Evolutionary conservation across 208 protist species (phyloP), one percentile per base, ranked within the genome.

Genomic region (Trypanosoma congolense): DNA sequence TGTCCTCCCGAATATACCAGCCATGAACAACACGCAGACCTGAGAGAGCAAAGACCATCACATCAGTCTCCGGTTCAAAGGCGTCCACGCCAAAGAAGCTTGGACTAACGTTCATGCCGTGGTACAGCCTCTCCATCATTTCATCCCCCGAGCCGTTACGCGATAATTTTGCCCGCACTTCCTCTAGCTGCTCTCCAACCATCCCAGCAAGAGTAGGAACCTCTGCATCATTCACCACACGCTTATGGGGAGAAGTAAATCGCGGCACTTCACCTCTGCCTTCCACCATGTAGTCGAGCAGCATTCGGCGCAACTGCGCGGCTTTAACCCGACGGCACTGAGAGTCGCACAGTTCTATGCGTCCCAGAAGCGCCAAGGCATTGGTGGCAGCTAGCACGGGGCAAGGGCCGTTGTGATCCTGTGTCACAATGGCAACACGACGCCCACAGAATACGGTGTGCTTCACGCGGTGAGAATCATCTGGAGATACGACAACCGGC

Each of bases 21-120:
- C 66, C 71, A 47, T 83, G 67, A 46, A 83, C 41, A 38, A 83
- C 48, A 36, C 67, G 66, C n/a, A 79, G 10, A 9, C 71, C 76
- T 36, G 49, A 51, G 18, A 73, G 47, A 4, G 76, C 51, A 53
- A 83, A 83, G 10, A 83, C 33, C 1, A 73, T 24, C 10, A 70
- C 54, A 29, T 72, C 59, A 26, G 54, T 51, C 30, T 83, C 76
- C 18, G 50, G 56, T n/a, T 49, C 62, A 68, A 83, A 83, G 22
- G 26, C 66, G 41, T 79, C 71, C 16, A 60, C 30, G 26, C 16
- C 35, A 25, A 54, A 65, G 52, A 83, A 83, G 36, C 77, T 76
- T 22, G 71, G 70, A 21, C 69, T 66, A 12, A 83, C 55, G 51
- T 77, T 67, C 56, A 83, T 56, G 36, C 76, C 76, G 33, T 62